These are phyloP conservation scores for Colletotrichum spaethianum DNA, from an alignment of 2,329 filamentous ascomycete genomes.

Conservation along the genomic window DNA sequence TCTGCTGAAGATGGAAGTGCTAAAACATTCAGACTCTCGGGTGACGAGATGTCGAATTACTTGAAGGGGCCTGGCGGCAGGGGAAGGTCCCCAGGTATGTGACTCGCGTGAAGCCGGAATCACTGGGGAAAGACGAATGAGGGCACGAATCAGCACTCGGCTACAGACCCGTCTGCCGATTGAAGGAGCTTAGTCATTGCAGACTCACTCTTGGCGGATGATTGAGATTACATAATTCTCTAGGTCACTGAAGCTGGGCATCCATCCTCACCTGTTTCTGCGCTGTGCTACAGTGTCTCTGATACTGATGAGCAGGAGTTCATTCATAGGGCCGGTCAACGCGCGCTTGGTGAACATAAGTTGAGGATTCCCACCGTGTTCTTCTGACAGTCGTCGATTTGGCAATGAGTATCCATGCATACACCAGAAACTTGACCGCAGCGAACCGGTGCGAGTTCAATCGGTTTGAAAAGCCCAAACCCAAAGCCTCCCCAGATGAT, in stretches of 20 bases:
- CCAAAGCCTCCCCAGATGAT: background rate
- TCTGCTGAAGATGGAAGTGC: slow-evolving; percentile 41
- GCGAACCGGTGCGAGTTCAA: background rate
- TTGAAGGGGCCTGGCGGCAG: slow-evolving; percentile 20
- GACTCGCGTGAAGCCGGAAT: slow-evolving; percentile 41
- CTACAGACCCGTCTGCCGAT: slow-evolving; percentile 31
- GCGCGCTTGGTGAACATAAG: background rate
- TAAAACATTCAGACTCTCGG: slow-evolving; percentile 25
- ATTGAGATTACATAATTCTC: slow-evolving; percentile 33
- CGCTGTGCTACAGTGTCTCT: background rate
- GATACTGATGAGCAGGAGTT: background rate
- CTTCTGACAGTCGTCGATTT: no score
- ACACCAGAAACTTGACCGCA: background rate
- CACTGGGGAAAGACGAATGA: slow-evolving; percentile 35
- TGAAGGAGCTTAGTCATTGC: slow-evolving; percentile 36
- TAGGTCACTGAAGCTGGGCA: background rate
- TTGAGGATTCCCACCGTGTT: background rate
- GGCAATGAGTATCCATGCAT: background rate
- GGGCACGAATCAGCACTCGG: slow-evolving; percentile 40
- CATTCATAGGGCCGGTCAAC: background rate
- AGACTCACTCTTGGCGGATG: slow-evolving; percentile 26
- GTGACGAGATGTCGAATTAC: slow-evolving; percentile 36
- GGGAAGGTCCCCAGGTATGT: slow-evolving; percentile 4
- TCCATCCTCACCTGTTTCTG: background rate
- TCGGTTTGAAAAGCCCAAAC: background rate